A percentile compares a stretch with the other conserved stretches of the same genome.
These are phyloP conservation scores for Microbotryum violaceum DNA, from an alignment of 1,284 basidiomycete genomes.

Conservation along the genomic window DNA sequence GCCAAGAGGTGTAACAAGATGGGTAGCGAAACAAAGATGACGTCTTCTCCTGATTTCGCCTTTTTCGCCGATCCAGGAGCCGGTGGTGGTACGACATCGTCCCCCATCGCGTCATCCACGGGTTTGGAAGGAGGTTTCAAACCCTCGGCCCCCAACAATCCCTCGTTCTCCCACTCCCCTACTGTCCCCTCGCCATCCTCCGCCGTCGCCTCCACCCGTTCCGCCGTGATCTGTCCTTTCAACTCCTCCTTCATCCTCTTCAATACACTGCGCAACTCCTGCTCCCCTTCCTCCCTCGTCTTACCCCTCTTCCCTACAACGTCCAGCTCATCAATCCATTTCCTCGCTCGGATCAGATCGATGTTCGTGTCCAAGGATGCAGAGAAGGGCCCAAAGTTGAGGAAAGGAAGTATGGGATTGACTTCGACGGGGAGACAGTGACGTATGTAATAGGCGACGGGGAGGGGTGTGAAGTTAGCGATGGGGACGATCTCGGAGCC, in stretches of 20 bases:
- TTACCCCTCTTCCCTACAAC: not conserved
- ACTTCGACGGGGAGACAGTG: slow-evolving; percentile 5
- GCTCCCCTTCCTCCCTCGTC: not conserved
- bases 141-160: not conserved
- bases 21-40: not conserved
- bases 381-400: slow-evolving; percentile 17
- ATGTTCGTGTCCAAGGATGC: not conserved
- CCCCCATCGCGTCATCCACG: not conserved
- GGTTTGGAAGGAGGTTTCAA: not conserved
- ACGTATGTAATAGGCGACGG: slow-evolving; percentile 23
- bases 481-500: slow-evolving; percentile 15
- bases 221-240: slow-evolving; percentile 8
- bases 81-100: not conserved
- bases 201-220: not conserved
- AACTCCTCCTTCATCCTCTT: slow-evolving; percentile 21
- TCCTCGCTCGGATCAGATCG: not conserved
- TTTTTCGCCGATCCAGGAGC: not conserved
- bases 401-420: not conserved
- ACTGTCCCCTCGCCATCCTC: not conserved
- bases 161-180: not conserved
- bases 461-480: slow-evolving; percentile 17
- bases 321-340: slow-evolving; percentile 9
- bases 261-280: not conserved
- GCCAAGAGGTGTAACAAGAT: not conserved
- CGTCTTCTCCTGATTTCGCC: not conserved